Conservation (phyloP, 164 flowering plant genomes). For the Chimonanthus salicifolius region DNA sequence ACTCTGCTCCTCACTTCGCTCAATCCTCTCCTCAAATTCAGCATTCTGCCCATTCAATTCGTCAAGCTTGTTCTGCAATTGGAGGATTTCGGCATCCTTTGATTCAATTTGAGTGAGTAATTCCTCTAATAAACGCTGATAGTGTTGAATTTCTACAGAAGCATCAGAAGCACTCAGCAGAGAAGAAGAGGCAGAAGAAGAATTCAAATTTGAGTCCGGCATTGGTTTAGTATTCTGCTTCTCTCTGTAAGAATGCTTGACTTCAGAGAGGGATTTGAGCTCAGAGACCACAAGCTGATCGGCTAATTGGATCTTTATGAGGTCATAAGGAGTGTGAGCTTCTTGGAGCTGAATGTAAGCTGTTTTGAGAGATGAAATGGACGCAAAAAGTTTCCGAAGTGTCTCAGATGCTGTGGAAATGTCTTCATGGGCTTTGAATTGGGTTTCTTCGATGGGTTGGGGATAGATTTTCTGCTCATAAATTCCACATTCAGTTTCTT, state of each 20-base stretch:
- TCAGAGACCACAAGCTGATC: slow-evolving; percentile 31
- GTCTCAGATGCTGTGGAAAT: slow-evolving; percentile 11
- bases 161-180: slow-evolving; percentile 10
- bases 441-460: slow-evolving; percentile 16
- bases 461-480: slow-evolving; percentile 33
- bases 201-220: not conserved
- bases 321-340: slow-evolving; percentile 48
- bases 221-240: slow-evolving; percentile 14
- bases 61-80: slow-evolving; percentile 23
- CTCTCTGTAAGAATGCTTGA: slow-evolving; percentile 34
- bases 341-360: slow-evolving; percentile 57
- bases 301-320: slow-evolving; percentile 40
- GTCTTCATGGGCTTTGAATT: slow-evolving; percentile 4
- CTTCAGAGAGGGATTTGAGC: slow-evolving; percentile 32
- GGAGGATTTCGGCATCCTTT: slow-evolving; percentile 23
- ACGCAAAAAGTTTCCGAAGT: slow-evolving; percentile 34
- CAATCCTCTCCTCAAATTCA: slow-evolving; percentile 20
- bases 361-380: slow-evolving; percentile 34
- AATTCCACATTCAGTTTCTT: slow-evolving; percentile 15
- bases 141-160: slow-evolving; percentile 24
- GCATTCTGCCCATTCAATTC: slow-evolving; percentile 26
- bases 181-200: not conserved
- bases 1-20: slow-evolving; percentile 18
- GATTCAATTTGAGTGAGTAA: slow-evolving; percentile 25
- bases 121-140: slow-evolving; percentile 23